Conservation (phyloP, 1,284 basidiomycete species). For the Pyrrhoderma lamaoense region DNA sequence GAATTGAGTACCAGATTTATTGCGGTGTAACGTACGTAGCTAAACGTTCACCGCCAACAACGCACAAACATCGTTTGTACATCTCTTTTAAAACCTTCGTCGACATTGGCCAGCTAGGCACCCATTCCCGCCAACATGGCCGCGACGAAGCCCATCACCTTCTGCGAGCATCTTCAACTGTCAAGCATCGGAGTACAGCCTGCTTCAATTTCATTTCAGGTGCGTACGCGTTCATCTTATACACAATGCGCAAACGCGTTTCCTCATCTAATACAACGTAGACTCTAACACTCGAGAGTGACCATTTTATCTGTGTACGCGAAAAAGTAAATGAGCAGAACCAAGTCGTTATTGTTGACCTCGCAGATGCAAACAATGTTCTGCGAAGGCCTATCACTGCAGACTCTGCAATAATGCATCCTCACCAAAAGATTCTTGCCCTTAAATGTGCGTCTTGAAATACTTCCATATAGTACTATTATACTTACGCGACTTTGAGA, state of each 20-base stretch:
- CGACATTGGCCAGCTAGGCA: conserved; percentile 14
- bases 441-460: conserved; percentile 64
- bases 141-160: conserved; percentile 65
- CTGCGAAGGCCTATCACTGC: conserved; percentile 94
- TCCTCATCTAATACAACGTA: conserved; percentile 26
- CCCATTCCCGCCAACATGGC: conserved; percentile 28
- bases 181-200: conserved; percentile 95
- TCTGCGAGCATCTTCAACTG: conserved; percentile 87
- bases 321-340: conserved; percentile 88
- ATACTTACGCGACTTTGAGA: conserved; percentile 1
- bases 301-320: conserved; percentile 93
- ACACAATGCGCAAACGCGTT: conserved; percentile 4
- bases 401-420: conserved; percentile 99
- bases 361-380: conserved; percentile 92
- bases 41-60: conserved; percentile 6
- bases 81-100: conserved; percentile 14
- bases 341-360: conserved; percentile 96
- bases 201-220: conserved; percentile 96
- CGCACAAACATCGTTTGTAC: conserved; percentile 3
- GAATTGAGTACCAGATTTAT: too few relatives aligned
- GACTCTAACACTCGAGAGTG: conserved; percentile 92
- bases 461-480: conserved; percentile 15
- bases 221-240: conserved; percentile 29
- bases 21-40: too few relatives aligned
- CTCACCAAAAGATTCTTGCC: conserved; percentile 93